Base-by-base conservation (phyloP, 345 rosid genomes). In the Dimocarpus longan region DNA sequence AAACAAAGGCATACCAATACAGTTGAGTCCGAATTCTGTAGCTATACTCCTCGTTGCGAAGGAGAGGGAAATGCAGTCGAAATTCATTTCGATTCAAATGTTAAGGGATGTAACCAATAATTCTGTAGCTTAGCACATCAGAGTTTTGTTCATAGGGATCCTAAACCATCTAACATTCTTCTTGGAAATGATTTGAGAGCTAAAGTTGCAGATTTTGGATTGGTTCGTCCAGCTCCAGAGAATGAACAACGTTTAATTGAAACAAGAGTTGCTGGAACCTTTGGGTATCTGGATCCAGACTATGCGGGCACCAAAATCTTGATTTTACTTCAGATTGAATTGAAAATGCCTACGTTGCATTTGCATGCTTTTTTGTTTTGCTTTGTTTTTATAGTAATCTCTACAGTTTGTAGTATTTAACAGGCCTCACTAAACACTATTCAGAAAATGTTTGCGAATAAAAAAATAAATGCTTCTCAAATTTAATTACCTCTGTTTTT, bases 281-380 rank as follows among this genome's bases (percentile, higher is more conserved):
- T 87, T 74, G 92, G 92, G 37, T 89, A 89, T 82, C 89, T 89
- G 46, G 91, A 91, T 10, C 92, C 92, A 0, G 91, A 89, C 77
- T 86, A 87, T 70, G 92, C 90, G 21, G 86, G 92, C 85, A 81
- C 37, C 2, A 3, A 32, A 32, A 32, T 32, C 37, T 32, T 32
- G 37, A 32, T 32, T 32, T 32, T 32, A 32, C 37, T 32, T 32
- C 37, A 32, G 37, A 32, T 32, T 32, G 37, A 32, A 32, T 32
- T 32, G 37, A 32, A 32, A 32, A 32, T 32, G 37, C 37, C 37
- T 32, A 32, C 37, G 0, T 32, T 32, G 37, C 37, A 32, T 32
- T 32, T 32, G 37, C 37, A 32, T 32, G 37, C 37, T 32, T 32
- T 32, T 32, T 32, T 32, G 1, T 32, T 32, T 32, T 32, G 37